phyloP scores from a whole-genome alignment of 768 basidiomycete genomes.

The Podaxis mareebaensis region DNA sequence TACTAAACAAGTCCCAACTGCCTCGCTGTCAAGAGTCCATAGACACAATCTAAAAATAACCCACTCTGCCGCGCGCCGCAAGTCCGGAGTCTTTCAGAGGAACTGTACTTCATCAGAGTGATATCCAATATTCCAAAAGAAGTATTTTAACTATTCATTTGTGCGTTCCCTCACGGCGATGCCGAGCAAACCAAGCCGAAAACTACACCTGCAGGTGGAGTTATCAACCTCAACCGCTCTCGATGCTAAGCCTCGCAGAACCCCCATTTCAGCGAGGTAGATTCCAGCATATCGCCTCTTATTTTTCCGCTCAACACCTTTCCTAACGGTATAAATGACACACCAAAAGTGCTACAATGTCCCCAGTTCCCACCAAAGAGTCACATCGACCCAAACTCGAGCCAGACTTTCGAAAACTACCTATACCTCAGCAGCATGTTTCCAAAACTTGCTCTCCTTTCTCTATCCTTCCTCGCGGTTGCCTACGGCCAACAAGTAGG shows the following conservation, averaged over 20 bases:
- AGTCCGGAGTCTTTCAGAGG: neutral
- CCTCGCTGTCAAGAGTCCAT: too few relatives aligned
- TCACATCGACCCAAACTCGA: neutral
- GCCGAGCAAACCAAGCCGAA: neutral
- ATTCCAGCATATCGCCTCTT: neutral
- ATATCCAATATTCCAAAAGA: neutral
- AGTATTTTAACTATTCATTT: neutral
- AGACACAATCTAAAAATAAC: neutral
- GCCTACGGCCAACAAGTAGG: conserved; percentile 44
- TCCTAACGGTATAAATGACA: neutral
- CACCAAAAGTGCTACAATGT: neutral
- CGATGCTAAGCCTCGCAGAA: neutral
- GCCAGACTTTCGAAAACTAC: too few relatives aligned
- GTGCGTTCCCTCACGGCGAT: neutral
- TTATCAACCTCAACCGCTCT: neutral
- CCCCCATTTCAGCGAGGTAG: neutral
- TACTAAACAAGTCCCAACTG: too few relatives aligned
- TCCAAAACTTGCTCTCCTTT: conserved; percentile 24
- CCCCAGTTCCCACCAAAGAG: neutral
- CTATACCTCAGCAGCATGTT: neutral
- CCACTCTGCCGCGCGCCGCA: neutral
- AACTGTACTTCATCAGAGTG: neutral
- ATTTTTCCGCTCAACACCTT: neutral
- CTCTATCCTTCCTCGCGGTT: conserved; percentile 29
- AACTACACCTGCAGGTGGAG: neutral